A percentile compares a stretch with the other conserved stretches of the same genome.
Evolutionary conservation across 306 rosid genomes (phyloP).

Genomic region (Datisca glomerata): DNA sequence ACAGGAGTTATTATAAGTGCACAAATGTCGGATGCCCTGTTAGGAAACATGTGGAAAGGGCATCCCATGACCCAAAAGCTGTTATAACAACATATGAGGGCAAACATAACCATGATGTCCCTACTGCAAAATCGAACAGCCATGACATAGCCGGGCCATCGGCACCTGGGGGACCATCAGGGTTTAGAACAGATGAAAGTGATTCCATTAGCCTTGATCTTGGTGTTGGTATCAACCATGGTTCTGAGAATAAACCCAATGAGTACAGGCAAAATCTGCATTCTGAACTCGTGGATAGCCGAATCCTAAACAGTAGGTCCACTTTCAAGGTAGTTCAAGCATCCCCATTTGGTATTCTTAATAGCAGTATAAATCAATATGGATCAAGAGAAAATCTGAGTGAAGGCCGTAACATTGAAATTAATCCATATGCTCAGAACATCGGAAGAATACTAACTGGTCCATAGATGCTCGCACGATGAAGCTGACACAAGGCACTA

Average conservation of each 20-base stretch:
- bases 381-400: constrained; percentile 65
- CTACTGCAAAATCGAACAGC: constrained; percentile 71
- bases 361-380: constrained; percentile 34
- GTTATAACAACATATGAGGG: constrained; percentile 96
- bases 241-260: constrained; percentile 42
- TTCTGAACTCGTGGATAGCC: constrained; percentile 36
- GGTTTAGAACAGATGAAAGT: constrained; percentile 55
- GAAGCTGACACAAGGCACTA: constrained; percentile 15
- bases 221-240: constrained; percentile 65
- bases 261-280: constrained; percentile 32
- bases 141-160: constrained; percentile 59
- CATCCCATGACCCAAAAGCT: constrained; percentile 95
- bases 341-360: constrained; percentile 43
- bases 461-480: constrained; percentile 36
- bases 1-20: constrained; percentile 98
- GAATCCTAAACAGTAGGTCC: constrained; percentile 35
- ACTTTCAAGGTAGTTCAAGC: constrained; percentile 46
- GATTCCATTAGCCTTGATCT: constrained; percentile 89
- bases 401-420: constrained; percentile 33
- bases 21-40: constrained; percentile 95
- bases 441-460: constrained; percentile 78
- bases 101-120: constrained; percentile 92
- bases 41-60: constrained; percentile 93
- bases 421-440: constrained; percentile 65
- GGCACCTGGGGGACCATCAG: constrained; percentile 22